Evolutionary conservation across 768 basidiomycete species (phyloP).

Genomic region (Hirschioporus abietinus): DNA sequence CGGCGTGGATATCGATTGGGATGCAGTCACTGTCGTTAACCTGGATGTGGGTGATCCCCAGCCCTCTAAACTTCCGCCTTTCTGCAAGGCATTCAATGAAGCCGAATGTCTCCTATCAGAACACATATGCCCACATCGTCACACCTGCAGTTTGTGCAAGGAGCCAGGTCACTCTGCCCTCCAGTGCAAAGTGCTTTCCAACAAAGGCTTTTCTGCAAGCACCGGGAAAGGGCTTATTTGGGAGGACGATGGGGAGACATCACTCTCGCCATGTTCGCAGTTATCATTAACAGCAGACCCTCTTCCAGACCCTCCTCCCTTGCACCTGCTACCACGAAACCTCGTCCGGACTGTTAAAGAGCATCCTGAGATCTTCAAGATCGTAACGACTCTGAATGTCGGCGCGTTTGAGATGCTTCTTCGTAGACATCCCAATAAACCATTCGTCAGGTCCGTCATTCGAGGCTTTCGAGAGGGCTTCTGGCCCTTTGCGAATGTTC

Average conservation of each 20-base stretch:
- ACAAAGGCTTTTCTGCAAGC: background rate
- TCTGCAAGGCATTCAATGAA: constrained; percentile 1
- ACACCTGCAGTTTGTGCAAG: background rate
- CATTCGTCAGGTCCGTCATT: constrained; percentile 13
- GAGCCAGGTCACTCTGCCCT: background rate
- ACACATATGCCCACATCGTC: background rate
- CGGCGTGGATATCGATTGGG: background rate
- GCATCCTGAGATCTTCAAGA: constrained; percentile 8
- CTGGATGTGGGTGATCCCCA: background rate
- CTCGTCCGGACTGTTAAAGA: constrained; percentile 7
- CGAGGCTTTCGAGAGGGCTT: constrained; percentile 14
- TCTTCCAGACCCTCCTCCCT: background rate
- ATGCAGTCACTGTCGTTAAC: background rate
- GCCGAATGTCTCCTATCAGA: background rate
- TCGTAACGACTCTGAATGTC: constrained; percentile 7
- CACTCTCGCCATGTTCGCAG: background rate
- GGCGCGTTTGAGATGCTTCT: constrained; percentile 11
- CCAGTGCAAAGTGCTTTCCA: background rate
- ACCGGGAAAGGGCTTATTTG: background rate
- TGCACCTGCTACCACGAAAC: background rate
- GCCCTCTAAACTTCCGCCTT: background rate
- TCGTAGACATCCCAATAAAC: constrained; percentile 13
- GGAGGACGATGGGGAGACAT: background rate
- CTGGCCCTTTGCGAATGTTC: constrained; percentile 15
- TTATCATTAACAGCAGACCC: background rate